These are phyloP conservation scores for Vitis rupestris DNA, from an alignment of 164 flowering plant species.

Conservation along the genomic window DNA sequence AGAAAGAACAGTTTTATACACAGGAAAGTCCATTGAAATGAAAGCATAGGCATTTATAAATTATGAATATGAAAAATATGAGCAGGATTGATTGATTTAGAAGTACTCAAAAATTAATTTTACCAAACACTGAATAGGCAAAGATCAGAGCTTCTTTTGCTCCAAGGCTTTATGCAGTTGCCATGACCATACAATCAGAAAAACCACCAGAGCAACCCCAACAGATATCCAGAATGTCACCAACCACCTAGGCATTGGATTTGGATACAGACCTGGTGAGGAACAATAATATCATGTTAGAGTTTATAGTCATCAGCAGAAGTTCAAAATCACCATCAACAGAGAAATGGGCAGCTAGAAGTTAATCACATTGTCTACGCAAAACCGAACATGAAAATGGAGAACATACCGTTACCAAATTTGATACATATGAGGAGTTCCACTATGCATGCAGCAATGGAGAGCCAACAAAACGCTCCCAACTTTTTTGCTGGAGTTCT, in stretches of 20 bases:
- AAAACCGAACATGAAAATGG: neutral
- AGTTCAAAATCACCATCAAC: too few species aligned
- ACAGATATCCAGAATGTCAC: slow-evolving; percentile 63
- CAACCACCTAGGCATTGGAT: slow-evolving; percentile 81
- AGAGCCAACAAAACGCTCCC: slow-evolving; percentile 96
- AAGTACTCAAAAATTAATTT: slow-evolving; percentile 41
- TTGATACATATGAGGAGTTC: slow-evolving; percentile 97
- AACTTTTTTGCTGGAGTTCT: slow-evolving; percentile 58
- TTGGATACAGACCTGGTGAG: slow-evolving; percentile 74
- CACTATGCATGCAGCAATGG: slow-evolving; percentile 89
- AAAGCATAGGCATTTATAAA: slow-evolving; percentile 46
- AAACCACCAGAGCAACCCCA: slow-evolving; percentile 45
- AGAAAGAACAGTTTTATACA: too few species aligned
- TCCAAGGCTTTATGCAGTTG: slow-evolving; percentile 50
- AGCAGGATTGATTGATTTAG: slow-evolving; percentile 35
- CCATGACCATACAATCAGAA: slow-evolving; percentile 79
- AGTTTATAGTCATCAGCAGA: too few species aligned
- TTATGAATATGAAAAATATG: slow-evolving; percentile 35
- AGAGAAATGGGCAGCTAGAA: too few species aligned
- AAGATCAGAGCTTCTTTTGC: slow-evolving; percentile 54
- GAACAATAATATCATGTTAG: neutral
- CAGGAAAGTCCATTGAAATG: too few species aligned
- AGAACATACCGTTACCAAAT: slow-evolving; percentile 84
- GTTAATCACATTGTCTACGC: too few species aligned
- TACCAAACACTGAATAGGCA: slow-evolving; percentile 1